These are phyloP conservation scores for Lolium multiflorum DNA, from an alignment of 176 grass and related monocot species.

Conservation along the genomic window DNA sequence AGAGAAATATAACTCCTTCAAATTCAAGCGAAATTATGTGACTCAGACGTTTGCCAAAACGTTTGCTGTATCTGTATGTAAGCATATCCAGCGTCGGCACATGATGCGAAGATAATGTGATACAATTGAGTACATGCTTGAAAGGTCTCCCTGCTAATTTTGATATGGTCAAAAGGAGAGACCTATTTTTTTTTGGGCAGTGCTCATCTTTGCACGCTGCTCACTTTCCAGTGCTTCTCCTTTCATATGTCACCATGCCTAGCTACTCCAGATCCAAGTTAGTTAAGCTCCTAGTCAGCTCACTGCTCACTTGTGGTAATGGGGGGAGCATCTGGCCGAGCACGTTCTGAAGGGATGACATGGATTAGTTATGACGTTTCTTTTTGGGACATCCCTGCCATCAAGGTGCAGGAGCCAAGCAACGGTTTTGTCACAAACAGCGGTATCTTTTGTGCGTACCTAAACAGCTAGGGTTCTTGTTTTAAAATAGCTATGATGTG, in stretches of 20 bases:
- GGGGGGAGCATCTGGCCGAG: background rate
- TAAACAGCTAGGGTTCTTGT: background rate
- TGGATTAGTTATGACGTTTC: background rate
- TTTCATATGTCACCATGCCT: background rate
- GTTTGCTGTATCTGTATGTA: background rate
- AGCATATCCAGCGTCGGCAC: background rate
- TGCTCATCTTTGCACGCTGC: conserved; percentile 35
- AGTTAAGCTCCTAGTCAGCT: conserved; percentile 19
- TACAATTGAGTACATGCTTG: conserved; percentile 7
- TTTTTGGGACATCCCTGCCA: conserved; percentile 19
- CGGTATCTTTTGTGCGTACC: background rate
- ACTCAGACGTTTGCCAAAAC: background rate
- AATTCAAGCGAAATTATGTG: background rate
- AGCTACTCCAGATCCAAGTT: background rate
- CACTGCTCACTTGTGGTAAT: background rate
- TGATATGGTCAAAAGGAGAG: conserved; percentile 38
- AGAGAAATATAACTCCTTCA: background rate
- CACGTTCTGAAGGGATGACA: background rate
- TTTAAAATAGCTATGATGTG: background rate
- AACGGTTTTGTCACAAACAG: background rate
- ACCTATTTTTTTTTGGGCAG: background rate
- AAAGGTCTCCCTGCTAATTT: background rate
- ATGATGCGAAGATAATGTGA: background rate
- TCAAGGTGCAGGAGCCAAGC: background rate
- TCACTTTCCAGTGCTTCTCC: conserved; percentile 15